Conservation (phyloP, 73 alveolate genomes). For the Paramecium caudatum region DNA sequence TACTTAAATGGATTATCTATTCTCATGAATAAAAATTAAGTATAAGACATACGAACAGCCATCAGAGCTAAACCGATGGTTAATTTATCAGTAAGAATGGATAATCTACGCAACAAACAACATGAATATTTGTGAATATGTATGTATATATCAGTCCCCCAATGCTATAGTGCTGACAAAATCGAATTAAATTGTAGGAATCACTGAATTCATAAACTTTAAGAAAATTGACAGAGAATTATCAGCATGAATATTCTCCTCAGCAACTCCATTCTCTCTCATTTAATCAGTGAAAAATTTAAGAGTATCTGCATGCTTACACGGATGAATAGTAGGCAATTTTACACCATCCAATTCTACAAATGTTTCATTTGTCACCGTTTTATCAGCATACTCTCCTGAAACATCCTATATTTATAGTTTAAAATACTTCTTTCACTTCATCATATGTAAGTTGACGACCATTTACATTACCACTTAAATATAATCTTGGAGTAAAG, state of each 20-base stretch:
- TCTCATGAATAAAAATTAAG: slow-evolving; percentile 24
- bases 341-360: background rate
- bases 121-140: slow-evolving; percentile 42
- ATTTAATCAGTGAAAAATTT: slow-evolving; percentile 40
- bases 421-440: background rate
- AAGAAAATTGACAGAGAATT: slow-evolving; percentile 34
- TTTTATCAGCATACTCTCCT: slow-evolving; percentile 66
- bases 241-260: slow-evolving; percentile 50
- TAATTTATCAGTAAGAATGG: slow-evolving; percentile 58
- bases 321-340: slow-evolving; percentile 31
- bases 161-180: slow-evolving; percentile 41
- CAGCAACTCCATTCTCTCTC: slow-evolving; percentile 29
- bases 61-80: slow-evolving; percentile 59
- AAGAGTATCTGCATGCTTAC: slow-evolving; percentile 69
- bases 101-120: slow-evolving; percentile 43
- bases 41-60: slow-evolving; percentile 75
- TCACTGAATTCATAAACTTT: slow-evolving; percentile 38
- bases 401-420: background rate
- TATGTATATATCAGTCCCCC: slow-evolving; percentile 40
- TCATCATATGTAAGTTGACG: background rate
- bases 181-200: slow-evolving; percentile 64
- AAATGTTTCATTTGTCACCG: slow-evolving; percentile 38
- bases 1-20: slow-evolving; percentile 71
- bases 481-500: slow-evolving; percentile 49
- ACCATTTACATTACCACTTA: slow-evolving; percentile 6